Evolutionary conservation across 1,139 yeast species (phyloP), one percentile per base, ranked within the genome.

Genomic region (Lipomyces yarrowii): DNA sequence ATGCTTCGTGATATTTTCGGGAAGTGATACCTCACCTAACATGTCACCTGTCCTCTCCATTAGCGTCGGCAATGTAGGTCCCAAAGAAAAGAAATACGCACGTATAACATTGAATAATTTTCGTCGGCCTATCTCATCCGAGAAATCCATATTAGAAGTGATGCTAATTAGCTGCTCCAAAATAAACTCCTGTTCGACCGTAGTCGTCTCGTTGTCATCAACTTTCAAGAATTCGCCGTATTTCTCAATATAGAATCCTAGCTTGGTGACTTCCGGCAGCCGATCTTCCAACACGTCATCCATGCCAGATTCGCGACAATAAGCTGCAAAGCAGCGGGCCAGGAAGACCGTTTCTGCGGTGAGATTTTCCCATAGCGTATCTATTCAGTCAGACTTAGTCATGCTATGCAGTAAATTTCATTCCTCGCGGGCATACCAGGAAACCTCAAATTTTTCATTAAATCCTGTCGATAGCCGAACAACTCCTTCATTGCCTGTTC

Each of bases 41-140:
- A 57, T 42, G 10, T 52, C 48, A 23, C 64, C 60, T 60, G 48
- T 13, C 51, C n/a, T n/a, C 33, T n/a, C 15, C 42, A 73, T 71
- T 32, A 77, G 70, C 4, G 73, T 71, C 18, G 74, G 74, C 54
- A 42, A 42, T 42, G 11, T 8, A 4, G 48, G 21, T 26, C 30
- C 30, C 21, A 42, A 56, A 37, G 30, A 69, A 53, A 35, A 56
- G 55, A 26, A 33, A 89, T 78, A 80, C 39, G 86, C 81, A 77
- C 97, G 85, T 21, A 92, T 82, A 4, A 89, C 84, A 63, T 87
- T 89, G 57, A 91, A 78, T 87, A 91, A 88, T 60, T 87, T 86
- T 75, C 97, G 84, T 74, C 98, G 85, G 6, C 98, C 98, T 61
- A 90, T 85, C 76, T 93, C 98, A 78, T 94, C 99, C 71, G 93